These are phyloP conservation scores for Haplosporangium sp. DNA, from an alignment of 371 early-diverging fungal species.

Conservation along the genomic window DNA sequence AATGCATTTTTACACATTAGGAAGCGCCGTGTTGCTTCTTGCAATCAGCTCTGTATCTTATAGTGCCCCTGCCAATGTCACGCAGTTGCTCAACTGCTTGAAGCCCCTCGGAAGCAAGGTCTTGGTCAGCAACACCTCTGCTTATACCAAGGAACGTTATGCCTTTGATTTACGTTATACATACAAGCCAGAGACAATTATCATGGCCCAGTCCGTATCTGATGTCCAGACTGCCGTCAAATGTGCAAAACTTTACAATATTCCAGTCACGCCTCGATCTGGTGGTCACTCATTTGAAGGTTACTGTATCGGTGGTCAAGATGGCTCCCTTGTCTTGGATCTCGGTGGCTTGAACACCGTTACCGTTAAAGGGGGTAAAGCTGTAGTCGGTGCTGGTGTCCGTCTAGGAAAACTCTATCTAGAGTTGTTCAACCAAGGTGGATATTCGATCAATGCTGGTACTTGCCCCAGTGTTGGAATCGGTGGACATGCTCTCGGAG, in stretches of 20 bases:
- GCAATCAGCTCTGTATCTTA: constrained; percentile 23
- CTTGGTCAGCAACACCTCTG: constrained; percentile 9
- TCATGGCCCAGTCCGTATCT: constrained; percentile 18
- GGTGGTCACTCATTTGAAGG: constrained; percentile 74
- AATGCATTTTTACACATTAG: constrained; percentile 26
- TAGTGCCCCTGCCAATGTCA: constrained; percentile 7
- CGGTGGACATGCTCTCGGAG: constrained; percentile 57
- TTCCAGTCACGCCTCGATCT: constrained; percentile 45
- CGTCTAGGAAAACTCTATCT: constrained; percentile 56
- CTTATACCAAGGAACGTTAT: constrained; percentile 30
- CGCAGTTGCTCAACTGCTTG: constrained; percentile 16
- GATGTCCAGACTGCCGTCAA: constrained; percentile 56
- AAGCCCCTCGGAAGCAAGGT: constrained; percentile 35
- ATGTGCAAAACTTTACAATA: constrained; percentile 34
- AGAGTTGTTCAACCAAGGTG: constrained; percentile 42
- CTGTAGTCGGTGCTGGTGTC: constrained; percentile 54
- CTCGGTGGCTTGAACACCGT: constrained; percentile 32
- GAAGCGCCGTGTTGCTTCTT: constrained; percentile 29
- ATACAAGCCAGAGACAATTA: constrained; percentile 33
- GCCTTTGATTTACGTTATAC: constrained; percentile 40
- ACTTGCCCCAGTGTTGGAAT: constrained; percentile 60
- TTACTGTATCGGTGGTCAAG: constrained; percentile 46
- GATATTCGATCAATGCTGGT: constrained; percentile 54
- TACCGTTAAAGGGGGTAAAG: constrained; percentile 24
- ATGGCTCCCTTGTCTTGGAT: constrained; percentile 56